Conservation (phyloP, 2,329 filamentous ascomycete genomes). For the Aspergillus sp. region DNA sequence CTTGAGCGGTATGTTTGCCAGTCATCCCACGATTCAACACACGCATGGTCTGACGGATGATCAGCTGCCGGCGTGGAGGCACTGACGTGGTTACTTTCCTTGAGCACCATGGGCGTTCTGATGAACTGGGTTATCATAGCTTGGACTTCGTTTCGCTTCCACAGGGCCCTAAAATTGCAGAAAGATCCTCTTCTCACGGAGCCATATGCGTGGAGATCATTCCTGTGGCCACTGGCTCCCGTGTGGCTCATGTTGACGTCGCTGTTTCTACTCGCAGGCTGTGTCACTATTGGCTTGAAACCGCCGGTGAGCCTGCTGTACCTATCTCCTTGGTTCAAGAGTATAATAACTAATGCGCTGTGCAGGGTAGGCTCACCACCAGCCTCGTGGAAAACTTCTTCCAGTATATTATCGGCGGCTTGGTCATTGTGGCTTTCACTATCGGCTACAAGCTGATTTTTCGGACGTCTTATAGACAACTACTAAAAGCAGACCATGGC, state of each 20-base stretch:
- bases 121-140: conserved; percentile 34
- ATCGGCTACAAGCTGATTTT: neutral
- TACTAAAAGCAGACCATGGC: neutral
- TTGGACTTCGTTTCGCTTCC: conserved; percentile 32
- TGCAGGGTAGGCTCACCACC: neutral
- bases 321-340: no score
- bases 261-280: neutral
- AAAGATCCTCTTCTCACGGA: conserved; percentile 22
- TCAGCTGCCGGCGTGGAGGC: neutral
- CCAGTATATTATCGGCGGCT: neutral
- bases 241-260: neutral
- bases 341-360: neutral
- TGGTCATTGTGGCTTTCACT: neutral
- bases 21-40: conserved; percentile 1
- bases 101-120: conserved; percentile 33
- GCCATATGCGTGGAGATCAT: conserved; percentile 28
- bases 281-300: neutral
- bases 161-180: conserved; percentile 18
- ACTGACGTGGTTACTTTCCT: conserved; percentile 5
- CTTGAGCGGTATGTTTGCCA: conserved; percentile 19
- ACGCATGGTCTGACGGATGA: neutral
- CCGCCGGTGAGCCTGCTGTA: neutral
- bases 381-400: neutral
- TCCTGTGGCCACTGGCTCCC: conserved; percentile 28
- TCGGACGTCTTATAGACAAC: neutral